These are phyloP conservation scores for Malus hybrid DNA, from an alignment of 331 rosid genomes.

Conservation along the genomic window DNA sequence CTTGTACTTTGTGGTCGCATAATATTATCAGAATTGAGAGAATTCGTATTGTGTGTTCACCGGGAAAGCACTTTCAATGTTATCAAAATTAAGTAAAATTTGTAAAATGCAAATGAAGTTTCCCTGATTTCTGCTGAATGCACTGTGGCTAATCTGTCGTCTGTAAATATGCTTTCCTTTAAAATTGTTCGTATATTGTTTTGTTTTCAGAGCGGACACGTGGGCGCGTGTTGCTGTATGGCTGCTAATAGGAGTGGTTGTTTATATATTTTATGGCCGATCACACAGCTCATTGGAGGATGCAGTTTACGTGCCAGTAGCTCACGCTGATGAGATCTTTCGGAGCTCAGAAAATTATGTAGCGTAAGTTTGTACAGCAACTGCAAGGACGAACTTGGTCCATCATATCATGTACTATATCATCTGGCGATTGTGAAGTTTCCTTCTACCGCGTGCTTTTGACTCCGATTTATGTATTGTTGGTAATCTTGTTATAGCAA, in stretches of 20 bases:
- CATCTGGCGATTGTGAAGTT: neutral
- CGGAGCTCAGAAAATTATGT: constrained; percentile 26
- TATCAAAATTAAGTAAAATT: no score
- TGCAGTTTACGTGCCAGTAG: no score
- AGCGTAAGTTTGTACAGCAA: constrained; percentile 14
- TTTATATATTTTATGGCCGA: constrained; percentile 40
- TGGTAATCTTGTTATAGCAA: neutral
- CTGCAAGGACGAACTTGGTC: neutral
- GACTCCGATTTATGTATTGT: neutral
- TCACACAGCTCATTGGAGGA: no score
- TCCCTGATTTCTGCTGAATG: no score
- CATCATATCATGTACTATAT: neutral
- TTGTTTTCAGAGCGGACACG: constrained; percentile 45
- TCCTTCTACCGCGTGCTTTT: neutral
- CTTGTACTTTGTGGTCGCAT: no score
- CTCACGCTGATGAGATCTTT: no score
- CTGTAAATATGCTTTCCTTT: neutral
- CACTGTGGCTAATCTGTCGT: neutral
- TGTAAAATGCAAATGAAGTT: no score
- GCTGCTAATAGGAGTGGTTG: constrained; percentile 52
- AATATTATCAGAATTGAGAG: neutral
- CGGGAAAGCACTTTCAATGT: neutral
- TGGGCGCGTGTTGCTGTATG: constrained; percentile 84
- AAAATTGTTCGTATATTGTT: neutral
- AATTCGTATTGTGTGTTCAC: neutral